Conservation (phyloP, 768 basidiomycete genomes). For the Rhodotorula babjevae region DNA sequence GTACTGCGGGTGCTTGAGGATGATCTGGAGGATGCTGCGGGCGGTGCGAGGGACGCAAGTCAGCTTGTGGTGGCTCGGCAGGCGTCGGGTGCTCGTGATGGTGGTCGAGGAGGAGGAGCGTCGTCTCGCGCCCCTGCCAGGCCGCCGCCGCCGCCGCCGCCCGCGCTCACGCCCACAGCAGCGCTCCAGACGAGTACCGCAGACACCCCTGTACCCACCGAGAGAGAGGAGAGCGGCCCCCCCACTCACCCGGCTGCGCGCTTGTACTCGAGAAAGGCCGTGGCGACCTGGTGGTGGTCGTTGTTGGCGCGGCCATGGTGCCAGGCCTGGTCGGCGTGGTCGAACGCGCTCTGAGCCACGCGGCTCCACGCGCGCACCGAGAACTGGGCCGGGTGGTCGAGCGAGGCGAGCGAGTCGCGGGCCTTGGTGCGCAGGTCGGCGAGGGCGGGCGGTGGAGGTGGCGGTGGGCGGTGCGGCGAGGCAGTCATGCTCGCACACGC, state of each 20-base stretch:
- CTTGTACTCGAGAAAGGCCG: slow-evolving; percentile 19
- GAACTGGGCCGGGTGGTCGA: slow-evolving; percentile 24
- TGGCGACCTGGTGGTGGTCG: slow-evolving; percentile 6
- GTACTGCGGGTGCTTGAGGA: slow-evolving; percentile 10
- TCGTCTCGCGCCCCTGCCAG: too few relatives aligned
- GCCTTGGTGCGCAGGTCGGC: slow-evolving; percentile 6
- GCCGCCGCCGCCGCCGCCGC: too few relatives aligned
- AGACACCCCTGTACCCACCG: too few relatives aligned
- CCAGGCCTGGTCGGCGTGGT: slow-evolving; percentile 7
- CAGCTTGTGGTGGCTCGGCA: not conserved
- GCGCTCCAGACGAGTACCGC: too few relatives aligned
- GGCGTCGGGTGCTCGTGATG: too few relatives aligned
- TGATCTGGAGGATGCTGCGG: not conserved
- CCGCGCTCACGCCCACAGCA: too few relatives aligned
- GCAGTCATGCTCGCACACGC: not conserved
- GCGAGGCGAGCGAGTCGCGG: slow-evolving; percentile 5
- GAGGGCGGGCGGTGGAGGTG: slow-evolving; percentile 1
- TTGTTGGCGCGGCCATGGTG: not conserved
- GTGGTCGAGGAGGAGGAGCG: too few relatives aligned
- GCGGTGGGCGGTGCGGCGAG: not conserved
- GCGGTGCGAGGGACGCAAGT: not conserved
- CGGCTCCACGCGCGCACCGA: slow-evolving; percentile 20
- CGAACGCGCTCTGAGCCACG: slow-evolving; percentile 7
- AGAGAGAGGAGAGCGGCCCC: not conserved
- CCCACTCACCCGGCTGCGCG: slow-evolving; percentile 22